A percentile compares a stretch with the other conserved stretches of the same genome.
Evolutionary conservation across 345 rosid species (phyloP).

Genomic region (Aquilaria malaccensis): DNA sequence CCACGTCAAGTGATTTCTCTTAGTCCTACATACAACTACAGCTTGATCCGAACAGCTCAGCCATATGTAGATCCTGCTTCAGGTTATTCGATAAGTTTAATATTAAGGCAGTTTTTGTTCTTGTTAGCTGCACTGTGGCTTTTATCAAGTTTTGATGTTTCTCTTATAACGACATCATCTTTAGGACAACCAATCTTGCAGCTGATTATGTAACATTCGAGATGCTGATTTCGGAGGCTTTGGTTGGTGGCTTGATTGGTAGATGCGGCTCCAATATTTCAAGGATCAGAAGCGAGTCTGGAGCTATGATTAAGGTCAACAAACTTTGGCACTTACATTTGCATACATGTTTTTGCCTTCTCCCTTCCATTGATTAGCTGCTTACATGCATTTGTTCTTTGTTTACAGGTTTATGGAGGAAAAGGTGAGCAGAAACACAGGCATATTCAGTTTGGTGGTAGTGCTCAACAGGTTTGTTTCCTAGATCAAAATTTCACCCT

Average conservation of each 20-base stretch:
- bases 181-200: conserved; percentile 65
- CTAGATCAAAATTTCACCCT: background rate
- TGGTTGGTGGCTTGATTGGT: conserved; percentile 64
- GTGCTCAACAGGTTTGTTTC: conserved; percentile 43
- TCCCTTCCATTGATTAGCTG: background rate
- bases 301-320: conserved; percentile 54
- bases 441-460: conserved; percentile 58
- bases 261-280: conserved; percentile 60
- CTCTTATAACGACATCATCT: conserved; percentile 48
- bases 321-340: background rate
- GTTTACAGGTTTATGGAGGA: conserved; percentile 52
- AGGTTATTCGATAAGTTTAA: conserved; percentile 34
- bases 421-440: conserved; percentile 53
- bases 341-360: background rate
- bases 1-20: conserved; percentile 58
- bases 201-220: conserved; percentile 59
- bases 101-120: conserved; percentile 2
- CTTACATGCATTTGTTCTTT: background rate
- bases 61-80: conserved; percentile 34
- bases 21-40: conserved; percentile 50
- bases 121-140: conserved; percentile 23
- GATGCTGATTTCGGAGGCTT: conserved; percentile 54
- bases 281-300: conserved; percentile 59
- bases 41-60: conserved; percentile 28
- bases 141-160: conserved; percentile 34